Percentiles rank a stretch among this genome's conserved stretches.
Conservation (phyloP, 805 yeast genomes). For the Vanderwaltozyma tropicalis region DNA sequence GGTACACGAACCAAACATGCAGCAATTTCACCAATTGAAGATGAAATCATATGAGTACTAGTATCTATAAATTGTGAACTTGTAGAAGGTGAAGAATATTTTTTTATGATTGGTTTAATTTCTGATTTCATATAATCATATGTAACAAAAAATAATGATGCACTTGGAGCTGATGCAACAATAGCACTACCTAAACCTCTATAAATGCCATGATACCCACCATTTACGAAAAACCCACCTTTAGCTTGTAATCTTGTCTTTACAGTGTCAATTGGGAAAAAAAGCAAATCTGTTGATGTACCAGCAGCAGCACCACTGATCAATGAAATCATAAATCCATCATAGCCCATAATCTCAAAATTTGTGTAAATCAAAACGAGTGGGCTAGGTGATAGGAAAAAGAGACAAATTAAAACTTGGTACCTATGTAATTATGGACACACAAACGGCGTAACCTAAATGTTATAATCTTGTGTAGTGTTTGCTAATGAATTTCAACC, state of each 20-base stretch:
- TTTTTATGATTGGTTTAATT: conserved; percentile 29
- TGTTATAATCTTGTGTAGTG: too few species aligned
- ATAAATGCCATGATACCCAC: conserved; percentile 88
- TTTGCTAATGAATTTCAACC: too few species aligned
- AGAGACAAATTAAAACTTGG: too few species aligned
- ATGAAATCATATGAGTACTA: conserved; percentile 71
- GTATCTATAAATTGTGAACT: conserved; percentile 30
- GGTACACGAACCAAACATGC: conserved; percentile 96
- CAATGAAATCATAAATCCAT: conserved; percentile 22
- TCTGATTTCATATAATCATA: conserved; percentile 63
- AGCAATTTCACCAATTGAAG: conserved; percentile 82
- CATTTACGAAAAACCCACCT: conserved; percentile 87
- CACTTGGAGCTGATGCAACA: conserved; percentile 89
- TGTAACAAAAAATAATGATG: conserved; percentile 67
- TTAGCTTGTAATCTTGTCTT: conserved; percentile 92
- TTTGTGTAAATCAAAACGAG: too few species aligned
- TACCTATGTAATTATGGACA: too few species aligned
- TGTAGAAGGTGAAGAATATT: conserved; percentile 8
- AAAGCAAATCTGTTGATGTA: conserved; percentile 85
- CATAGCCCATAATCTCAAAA: conserved; percentile 2
- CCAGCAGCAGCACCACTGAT: conserved; percentile 92
- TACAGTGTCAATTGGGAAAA: conserved; percentile 92
- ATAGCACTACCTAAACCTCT: conserved; percentile 89
- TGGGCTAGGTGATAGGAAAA: too few species aligned
- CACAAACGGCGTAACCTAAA: too few species aligned